Conservation (phyloP, 345 rosid genomes). For the Mercurialis annua region DNA sequence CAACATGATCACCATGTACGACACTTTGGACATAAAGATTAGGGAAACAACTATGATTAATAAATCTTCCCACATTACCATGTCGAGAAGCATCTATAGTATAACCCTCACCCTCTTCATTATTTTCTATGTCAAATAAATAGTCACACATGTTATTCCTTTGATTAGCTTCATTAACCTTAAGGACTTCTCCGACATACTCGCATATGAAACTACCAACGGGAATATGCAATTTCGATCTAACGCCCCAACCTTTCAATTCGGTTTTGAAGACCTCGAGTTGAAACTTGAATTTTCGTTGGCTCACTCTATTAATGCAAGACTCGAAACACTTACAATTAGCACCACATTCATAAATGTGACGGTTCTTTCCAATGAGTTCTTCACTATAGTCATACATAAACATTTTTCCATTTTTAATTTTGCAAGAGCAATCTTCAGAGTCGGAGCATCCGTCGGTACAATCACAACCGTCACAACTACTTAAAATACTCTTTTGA, state of each 20-base stretch:
- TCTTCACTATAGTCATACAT: slow-evolving; percentile 29
- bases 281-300: slow-evolving; percentile 39
- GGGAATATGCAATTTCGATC: slow-evolving; percentile 47
- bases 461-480: slow-evolving; percentile 28
- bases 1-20: background rate
- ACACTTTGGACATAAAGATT: slow-evolving; percentile 17
- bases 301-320: slow-evolving; percentile 50
- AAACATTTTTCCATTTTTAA: slow-evolving; percentile 28
- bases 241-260: slow-evolving; percentile 46
- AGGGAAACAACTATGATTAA: slow-evolving; percentile 24
- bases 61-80: slow-evolving; percentile 21
- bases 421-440: slow-evolving; percentile 43
- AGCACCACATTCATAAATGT: slow-evolving; percentile 52
- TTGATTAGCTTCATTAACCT: background rate
- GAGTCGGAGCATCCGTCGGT: slow-evolving; percentile 18
- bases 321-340: slow-evolving; percentile 44
- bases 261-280: slow-evolving; percentile 54
- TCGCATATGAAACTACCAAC: slow-evolving; percentile 56
- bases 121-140: slow-evolving; percentile 9
- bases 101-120: background rate
- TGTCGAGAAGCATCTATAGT: background rate
- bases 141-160: background rate
- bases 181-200: slow-evolving; percentile 40
- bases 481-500: background rate
- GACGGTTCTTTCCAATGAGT: slow-evolving; percentile 34